These are phyloP conservation scores for Filosporella fistucella DNA, from an alignment of 495 filamentous ascomycete genomes.

Conservation along the genomic window DNA sequence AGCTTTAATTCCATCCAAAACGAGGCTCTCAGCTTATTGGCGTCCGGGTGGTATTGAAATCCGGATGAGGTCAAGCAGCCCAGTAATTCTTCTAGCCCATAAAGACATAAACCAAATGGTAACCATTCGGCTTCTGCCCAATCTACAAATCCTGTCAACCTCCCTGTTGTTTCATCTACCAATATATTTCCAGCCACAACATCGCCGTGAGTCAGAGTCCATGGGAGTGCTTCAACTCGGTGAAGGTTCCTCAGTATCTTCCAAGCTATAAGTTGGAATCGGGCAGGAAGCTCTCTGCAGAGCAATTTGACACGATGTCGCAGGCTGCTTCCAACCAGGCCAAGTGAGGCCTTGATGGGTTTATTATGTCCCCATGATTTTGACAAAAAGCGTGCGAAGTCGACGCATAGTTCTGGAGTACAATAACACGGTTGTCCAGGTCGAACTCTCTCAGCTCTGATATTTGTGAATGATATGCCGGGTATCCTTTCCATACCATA, in stretches of 20 bases:
- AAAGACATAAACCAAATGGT: constrained; percentile 50
- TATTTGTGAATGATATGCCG: constrained; percentile 33
- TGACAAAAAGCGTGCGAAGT: constrained; percentile 39
- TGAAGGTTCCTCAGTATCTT: constrained; percentile 28
- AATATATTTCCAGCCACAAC: constrained; percentile 50
- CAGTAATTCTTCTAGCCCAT: constrained; percentile 51
- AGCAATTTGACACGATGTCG: constrained; percentile 33
- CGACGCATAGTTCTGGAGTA: constrained; percentile 33
- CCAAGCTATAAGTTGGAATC: constrained; percentile 28
- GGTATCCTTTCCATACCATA: constrained; percentile 38
- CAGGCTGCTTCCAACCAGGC: constrained; percentile 31
- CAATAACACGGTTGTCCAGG: not conserved
- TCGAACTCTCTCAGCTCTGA: constrained; percentile 18
- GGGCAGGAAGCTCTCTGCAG: constrained; percentile 30
- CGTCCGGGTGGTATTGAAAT: constrained; percentile 38
- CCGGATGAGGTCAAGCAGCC: constrained; percentile 29
- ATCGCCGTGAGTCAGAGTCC: constrained; percentile 55
- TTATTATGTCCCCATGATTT: constrained; percentile 28
- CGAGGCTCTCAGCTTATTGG: constrained; percentile 31
- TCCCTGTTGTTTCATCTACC: constrained; percentile 30
- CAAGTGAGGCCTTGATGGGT: constrained; percentile 7
- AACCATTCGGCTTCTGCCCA: constrained; percentile 58
- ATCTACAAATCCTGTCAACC: constrained; percentile 47
- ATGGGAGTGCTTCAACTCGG: constrained; percentile 37
- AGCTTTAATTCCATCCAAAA: constrained; percentile 43